These are phyloP conservation scores for Vitis hybrid DNA, from an alignment of 177 flowering plant genomes.

Conservation along the genomic window DNA sequence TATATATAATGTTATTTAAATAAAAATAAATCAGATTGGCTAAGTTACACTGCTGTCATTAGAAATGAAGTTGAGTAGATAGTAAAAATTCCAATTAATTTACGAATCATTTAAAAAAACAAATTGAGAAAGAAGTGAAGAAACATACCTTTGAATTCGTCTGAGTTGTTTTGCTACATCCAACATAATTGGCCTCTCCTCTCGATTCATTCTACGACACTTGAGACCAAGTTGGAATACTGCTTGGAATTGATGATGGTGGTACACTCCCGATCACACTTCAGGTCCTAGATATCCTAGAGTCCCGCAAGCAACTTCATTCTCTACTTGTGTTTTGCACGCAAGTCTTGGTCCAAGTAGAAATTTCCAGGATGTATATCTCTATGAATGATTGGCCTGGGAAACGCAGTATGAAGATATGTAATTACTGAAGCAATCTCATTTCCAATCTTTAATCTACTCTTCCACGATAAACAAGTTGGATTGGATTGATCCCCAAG, in stretches of 20 bases:
- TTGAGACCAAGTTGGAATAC: conserved; percentile 7
- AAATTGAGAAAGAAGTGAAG: too few relatives aligned
- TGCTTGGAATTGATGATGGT: conserved; percentile 13
- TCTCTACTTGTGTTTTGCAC: not conserved
- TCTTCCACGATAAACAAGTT: conserved; percentile 1
- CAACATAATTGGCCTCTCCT: not conserved
- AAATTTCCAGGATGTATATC: not conserved
- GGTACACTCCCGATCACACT: not conserved
- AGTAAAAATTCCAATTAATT: too few relatives aligned
- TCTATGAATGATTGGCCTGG: conserved; percentile 10
- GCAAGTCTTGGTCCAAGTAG: not conserved
- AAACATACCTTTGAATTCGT: too few relatives aligned
- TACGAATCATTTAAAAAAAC: too few relatives aligned
- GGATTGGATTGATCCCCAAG: too few relatives aligned
- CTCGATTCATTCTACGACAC: not conserved
- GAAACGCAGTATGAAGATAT: conserved; percentile 11
- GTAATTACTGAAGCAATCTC: conserved; percentile 13
- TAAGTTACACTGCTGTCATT: too few relatives aligned
- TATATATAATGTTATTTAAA: too few relatives aligned
- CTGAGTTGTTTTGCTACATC: too few relatives aligned
- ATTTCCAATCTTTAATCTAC: conserved; percentile 15
- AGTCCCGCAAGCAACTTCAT: not conserved
- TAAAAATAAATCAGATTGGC: too few relatives aligned
- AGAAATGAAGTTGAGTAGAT: too few relatives aligned
- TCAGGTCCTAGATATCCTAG: not conserved